Base-by-base conservation (phyloP, 2,329 filamentous ascomycete species). In the Colletotrichum echinochloae region DNA sequence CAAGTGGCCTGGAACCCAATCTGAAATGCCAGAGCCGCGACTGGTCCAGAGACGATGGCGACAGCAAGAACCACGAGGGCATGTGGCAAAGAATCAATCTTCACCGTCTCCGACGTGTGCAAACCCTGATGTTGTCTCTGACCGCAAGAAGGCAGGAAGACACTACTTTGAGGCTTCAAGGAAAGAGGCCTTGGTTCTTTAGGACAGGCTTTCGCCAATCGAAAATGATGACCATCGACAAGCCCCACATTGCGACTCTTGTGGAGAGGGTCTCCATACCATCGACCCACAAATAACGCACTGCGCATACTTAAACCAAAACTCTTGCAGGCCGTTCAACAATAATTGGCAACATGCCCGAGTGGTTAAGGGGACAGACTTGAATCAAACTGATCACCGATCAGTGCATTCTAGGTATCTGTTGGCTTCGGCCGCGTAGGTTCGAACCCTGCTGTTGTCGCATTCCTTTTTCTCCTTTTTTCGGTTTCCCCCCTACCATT, bases 371-470 rank as follows among this genome's bases (percentile, higher is more conserved):
- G 52, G 41, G 68, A 62, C 39, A 71, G 68, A 71, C 68, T 71
- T 71, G 68, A 71, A 71, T 57, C 33, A 28, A 44, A 5, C 41
- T 30, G 26, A 51, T 56, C 56, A 12, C 28, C 7, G 52, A 54
- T 18, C 33, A 12, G 52, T 7, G 7, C 3, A 37, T 26, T 56
- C 30, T 55, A 37, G 49, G 26, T 67, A 71, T 71, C 68, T 71
- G 39, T 62, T 71, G 59, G 37, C 64, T 71, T 71, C 68, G 68
- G 64, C 37, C 59, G 64, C 68, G 68, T 60, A 71, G 68, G 68
- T 71, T 71, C 68, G 68, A 71, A 71, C 68, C 68, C 68, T 71
- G 68, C 68, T 71, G 68, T 65, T 71, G 68, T 71, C 68, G 68
- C 44, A 37, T 35, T 20, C 18, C 8, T 2, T n/a, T 57, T 26